Base-by-base conservation (phyloP, 2,329 filamentous ascomycete genomes). In the Alternaria hordeiaustralica region DNA sequence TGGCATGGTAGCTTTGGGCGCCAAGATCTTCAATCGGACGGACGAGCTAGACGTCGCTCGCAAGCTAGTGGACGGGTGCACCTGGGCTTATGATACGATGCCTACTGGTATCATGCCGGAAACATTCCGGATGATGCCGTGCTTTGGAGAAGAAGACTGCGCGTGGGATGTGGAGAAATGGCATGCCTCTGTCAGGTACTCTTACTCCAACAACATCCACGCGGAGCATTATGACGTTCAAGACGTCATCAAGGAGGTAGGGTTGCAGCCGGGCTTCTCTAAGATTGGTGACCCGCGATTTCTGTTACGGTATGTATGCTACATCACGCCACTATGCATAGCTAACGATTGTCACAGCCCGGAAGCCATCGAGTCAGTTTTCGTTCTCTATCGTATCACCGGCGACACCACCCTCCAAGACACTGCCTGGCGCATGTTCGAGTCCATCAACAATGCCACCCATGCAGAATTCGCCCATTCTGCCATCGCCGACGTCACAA, bases 301-400 rank as follows among this genome's bases (percentile, higher is more conserved):
- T 69, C 72, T 84, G 30, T 72, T 85, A 5, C 76, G 83, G 77
- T 78, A 66, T 30, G 64, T 60, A 74, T 61, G 6, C 11, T n/a
- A 6, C 5, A 15, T 28, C n/a, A 18, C 11, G 12, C 25, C 12
- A 3, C 4, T 2, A 33, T 21, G 26, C 25, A 6, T 28, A 7
- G 60, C 59, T 57, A n/a, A 66, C 13, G 6, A 0, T 4, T 5
- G 11, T 18, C 51, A 73, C 67, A 92, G 91, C 21, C 92, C 93
- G 20, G 93, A 97, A 82, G 92, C 92, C 1, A 94, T 97, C 71
- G 93, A 97, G 74, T 93, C 90, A 1, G 89, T 96, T 13, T 96
- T 93, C 86, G 92, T 94, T 81, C 90, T 96, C 84, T 96, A 96
- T 82, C 92, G 94, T 75, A 93, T 96, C 79, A 96, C 93, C 0